These are phyloP conservation scores for Trichoderma aggressivum DNA, from an alignment of 2,329 filamentous ascomycete genomes.

Conservation along the genomic window DNA sequence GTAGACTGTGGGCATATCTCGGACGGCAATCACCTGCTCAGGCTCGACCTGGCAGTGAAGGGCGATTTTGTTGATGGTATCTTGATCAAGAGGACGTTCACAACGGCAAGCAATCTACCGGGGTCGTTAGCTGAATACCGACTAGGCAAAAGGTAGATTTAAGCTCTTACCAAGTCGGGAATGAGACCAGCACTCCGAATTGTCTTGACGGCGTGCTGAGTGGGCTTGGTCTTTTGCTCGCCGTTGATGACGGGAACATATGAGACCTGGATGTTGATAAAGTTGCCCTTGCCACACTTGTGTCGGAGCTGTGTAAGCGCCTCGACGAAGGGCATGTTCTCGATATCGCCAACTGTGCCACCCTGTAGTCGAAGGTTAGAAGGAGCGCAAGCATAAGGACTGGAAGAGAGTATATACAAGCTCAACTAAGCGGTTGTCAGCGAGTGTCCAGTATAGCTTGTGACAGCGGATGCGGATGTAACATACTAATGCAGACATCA, in stretches of 20 bases:
- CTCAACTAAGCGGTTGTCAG: background rate
- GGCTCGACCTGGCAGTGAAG: constrained; percentile 82
- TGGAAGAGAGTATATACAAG: background rate
- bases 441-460: background rate
- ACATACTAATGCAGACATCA: constrained; percentile 85
- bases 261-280: constrained; percentile 74
- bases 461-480: background rate
- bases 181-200: constrained; percentile 76
- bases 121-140: constrained; percentile 6
- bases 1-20: constrained; percentile 86
- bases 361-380: constrained; percentile 38
- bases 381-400: background rate
- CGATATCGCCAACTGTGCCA: constrained; percentile 71
- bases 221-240: constrained; percentile 96
- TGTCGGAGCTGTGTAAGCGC: constrained; percentile 76
- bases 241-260: constrained; percentile 69
- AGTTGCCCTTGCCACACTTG: constrained; percentile 60
- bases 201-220: constrained; percentile 82
- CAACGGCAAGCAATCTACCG: constrained; percentile 86
- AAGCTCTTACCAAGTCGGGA: constrained; percentile 59
- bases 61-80: constrained; percentile 82
- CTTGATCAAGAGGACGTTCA: constrained; percentile 67
- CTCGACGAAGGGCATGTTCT: constrained; percentile 84
- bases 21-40: constrained; percentile 84
- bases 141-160: background rate